A percentile compares a stretch with the other conserved stretches of the same genome.
Conservation (phyloP, 2,329 filamentous ascomycete species). For the Epicoccum nigrum region DNA sequence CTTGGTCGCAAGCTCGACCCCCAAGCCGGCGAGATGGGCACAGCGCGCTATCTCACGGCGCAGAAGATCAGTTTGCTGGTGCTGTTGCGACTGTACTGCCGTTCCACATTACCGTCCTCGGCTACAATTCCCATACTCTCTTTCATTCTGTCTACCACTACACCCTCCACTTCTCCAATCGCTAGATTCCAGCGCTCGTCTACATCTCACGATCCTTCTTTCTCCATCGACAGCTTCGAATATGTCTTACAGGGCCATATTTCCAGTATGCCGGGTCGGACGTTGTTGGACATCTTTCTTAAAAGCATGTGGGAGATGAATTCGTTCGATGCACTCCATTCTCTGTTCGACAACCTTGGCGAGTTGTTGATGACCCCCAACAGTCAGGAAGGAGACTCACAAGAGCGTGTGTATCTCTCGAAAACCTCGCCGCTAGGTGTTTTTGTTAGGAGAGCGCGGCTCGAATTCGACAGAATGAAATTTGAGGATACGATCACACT, state of each 20-base stretch:
- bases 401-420: constrained; percentile 65
- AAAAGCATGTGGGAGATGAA: constrained; percentile 82
- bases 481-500: constrained; percentile 80
- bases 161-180: constrained; percentile 44
- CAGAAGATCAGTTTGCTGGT: constrained; percentile 83
- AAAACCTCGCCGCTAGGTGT: constrained; percentile 79
- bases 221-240: constrained; percentile 53
- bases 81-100: constrained; percentile 81
- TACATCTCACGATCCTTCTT: constrained; percentile 43
- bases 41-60: constrained; percentile 86
- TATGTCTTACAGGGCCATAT: constrained; percentile 52
- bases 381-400: constrained; percentile 18
- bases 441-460: constrained; percentile 75
- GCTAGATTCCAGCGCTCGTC: constrained; percentile 25
- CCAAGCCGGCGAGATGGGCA: constrained; percentile 48
- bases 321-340: constrained; percentile 79
- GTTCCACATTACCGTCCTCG: constrained; percentile 69
- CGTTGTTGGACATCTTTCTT: constrained; percentile 87
- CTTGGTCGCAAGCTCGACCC: neutral
- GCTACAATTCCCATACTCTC: constrained; percentile 78
- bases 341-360: constrained; percentile 70
- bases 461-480: constrained; percentile 80
- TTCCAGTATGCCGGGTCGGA: constrained; percentile 71
- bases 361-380: constrained; percentile 61
- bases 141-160: constrained; percentile 75